Conservation (phyloP, 2,329 filamentous ascomycete species). For the Cordyceps cateniannulata region DNA sequence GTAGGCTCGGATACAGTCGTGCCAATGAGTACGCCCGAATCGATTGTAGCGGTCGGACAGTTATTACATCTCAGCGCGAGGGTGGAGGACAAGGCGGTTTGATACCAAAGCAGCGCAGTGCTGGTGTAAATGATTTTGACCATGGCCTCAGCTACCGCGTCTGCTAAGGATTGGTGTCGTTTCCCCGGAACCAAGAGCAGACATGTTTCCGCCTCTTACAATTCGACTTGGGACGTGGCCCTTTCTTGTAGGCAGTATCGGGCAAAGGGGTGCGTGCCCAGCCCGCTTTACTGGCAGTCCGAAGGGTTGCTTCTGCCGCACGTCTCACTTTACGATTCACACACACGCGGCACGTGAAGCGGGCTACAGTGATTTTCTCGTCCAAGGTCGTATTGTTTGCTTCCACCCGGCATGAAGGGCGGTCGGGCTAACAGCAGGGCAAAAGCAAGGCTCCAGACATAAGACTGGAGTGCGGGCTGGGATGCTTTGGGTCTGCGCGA, state of each 20-base stretch:
- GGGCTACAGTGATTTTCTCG: not conserved
- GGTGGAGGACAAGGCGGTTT: not conserved
- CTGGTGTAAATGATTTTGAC: slow-evolving; percentile 3
- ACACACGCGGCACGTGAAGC: not conserved
- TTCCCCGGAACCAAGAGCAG: not conserved
- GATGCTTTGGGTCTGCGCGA: not conserved
- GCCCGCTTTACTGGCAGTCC: not conserved
- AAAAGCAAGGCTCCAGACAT: not conserved
- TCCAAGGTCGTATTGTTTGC: not conserved
- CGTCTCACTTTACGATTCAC: not conserved
- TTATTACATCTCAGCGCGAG: not conserved
- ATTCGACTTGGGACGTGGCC: not conserved
- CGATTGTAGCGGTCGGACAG: slow-evolving; percentile 3
- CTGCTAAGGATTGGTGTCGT: not conserved
- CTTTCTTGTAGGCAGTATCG: not conserved
- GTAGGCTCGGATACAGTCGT: not conserved
- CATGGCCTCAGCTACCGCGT: not conserved
- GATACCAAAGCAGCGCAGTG: slow-evolving; percentile 1
- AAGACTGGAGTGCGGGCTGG: not conserved
- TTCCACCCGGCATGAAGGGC: not conserved
- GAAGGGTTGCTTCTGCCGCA: slow-evolving; percentile 1
- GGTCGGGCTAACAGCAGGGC: not conserved
- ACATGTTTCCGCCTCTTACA: not conserved
- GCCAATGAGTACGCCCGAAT: slow-evolving; percentile 2
- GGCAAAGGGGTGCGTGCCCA: not conserved